Base-by-base conservation (phyloP, 2,329 filamentous ascomycete species). In the Colletotrichum costaricense region DNA sequence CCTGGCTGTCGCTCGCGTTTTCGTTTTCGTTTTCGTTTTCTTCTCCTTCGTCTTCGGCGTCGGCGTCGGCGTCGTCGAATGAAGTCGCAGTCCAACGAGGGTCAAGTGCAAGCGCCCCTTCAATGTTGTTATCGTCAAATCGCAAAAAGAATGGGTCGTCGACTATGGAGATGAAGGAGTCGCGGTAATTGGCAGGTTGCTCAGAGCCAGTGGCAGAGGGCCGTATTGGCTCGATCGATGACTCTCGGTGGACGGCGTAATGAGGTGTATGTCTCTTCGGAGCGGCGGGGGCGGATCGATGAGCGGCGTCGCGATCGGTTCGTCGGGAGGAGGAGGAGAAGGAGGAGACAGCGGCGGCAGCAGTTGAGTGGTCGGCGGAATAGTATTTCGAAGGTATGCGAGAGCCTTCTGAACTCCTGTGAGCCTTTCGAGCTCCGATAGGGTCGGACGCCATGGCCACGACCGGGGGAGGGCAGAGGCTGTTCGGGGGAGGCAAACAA, bases 71-170 rank as follows among this genome's bases (percentile, higher is more conserved):
- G 74, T 79, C 77, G 67, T 77, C 73, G 67, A 78, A 75, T 38
- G 76, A 76, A 62, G 71, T 24, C 9, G 65, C 75, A 75, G 42
- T n/a, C 67, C 62, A 69, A 64, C 35, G 76, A 77, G 68, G 79
- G 30, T 75, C 74, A 35, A 75, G 73, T 46, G 42, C 77, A 69
- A 76, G 79, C 64, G 80, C 72, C 73, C 81, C 78, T 66, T 79
- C 78, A 46, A 78, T 76, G 56, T 81, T 77, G 71, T 81, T 79
- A 49, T 80, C 78, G 78, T 86, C 81, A 75, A 86, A 86, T 75
- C 83, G 84, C 76, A 85, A 84, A 81, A 88, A 88, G 79, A 89
- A 89, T 35, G 87, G 87, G 75, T 89, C 88, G 84, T 90, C 86
- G 78, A 88, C 81, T 74, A 90, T 87, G 72, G 87, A 89, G 63